Evolutionary conservation across 805 yeast genomes (phyloP), one percentile per base, ranked within the genome.

Genomic region (Candida multigemmis): DNA sequence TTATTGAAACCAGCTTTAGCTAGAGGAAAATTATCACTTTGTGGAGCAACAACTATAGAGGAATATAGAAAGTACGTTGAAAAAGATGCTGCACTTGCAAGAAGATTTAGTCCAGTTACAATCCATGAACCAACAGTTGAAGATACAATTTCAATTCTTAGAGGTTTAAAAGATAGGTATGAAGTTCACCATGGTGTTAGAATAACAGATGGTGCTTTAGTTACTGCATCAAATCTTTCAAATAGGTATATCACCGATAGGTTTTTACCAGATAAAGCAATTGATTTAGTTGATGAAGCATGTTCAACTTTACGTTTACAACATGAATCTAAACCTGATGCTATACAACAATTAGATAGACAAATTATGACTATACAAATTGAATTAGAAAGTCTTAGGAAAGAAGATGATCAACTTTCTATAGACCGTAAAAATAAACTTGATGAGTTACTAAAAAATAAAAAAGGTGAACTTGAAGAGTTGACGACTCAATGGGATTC

Each of bases 161-260:
- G 98, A 46, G 98, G 98, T 4, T 66, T 89, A 44, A 87, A 89
- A 50, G 97, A 89, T 46, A 71, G 81, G 35, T 89, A 89, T 50
- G 98, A 89, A 48, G 96, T 89, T 2, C 98, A 89, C 44, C 98
- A 89, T 46, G 98, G 98, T 57, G 98, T 89, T 6, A 72, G 95
- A 37, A 84, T 89, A 33, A 71, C 89, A 3, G 98, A 89, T 48
- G 71, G 86, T 25, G 96, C 98, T 0, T 63, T 89, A 30, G 96
- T 89, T 2, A 81, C 95, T 0, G 96, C 97, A 8, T 95, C 96
- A 0, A 77, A 83, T 5, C 73, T 87, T 46, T 76, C 93, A 25
- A 83, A 85, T 46, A 68, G 98, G 37, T 89, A 89, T 50, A 83
- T 89, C 30, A 81, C 93, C 3, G 96, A 89, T 50, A 60, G 97